Evolutionary conservation across 2,329 filamentous ascomycete genomes (phyloP).

Genomic region (Phialophora expanda): DNA sequence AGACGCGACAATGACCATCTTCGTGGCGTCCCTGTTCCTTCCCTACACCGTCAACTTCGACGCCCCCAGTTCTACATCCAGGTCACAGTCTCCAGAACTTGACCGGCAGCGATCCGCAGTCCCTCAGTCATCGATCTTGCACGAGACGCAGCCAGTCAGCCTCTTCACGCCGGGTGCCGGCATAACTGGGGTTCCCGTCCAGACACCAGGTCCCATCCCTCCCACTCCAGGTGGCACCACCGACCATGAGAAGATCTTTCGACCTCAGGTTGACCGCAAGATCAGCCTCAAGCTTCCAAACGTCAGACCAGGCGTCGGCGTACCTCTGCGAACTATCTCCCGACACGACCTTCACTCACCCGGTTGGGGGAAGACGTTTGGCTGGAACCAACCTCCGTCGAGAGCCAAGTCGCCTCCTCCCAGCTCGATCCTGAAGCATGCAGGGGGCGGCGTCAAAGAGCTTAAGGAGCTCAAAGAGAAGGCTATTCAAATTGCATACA

Average conservation of each 20-base stretch:
- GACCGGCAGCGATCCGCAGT: slow-evolving; percentile 14
- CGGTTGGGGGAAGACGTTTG: slow-evolving; percentile 70
- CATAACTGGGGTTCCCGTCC: slow-evolving; percentile 1
- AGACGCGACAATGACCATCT: slow-evolving; percentile 59
- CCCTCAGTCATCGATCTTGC: slow-evolving; percentile 5
- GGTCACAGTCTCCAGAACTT: slow-evolving; percentile 21
- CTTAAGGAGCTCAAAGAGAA: slow-evolving; percentile 29
- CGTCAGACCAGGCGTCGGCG: slow-evolving; percentile 56
- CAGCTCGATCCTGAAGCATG: slow-evolving; percentile 74
- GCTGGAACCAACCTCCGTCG: slow-evolving; percentile 78
- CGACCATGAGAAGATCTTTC: slow-evolving; percentile 51
- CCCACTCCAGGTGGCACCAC: slow-evolving; percentile 51
- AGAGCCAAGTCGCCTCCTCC: slow-evolving; percentile 75
- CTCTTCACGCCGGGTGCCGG: slow-evolving; percentile 27
- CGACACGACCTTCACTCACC: slow-evolving; percentile 77
- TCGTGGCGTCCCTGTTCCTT: slow-evolving; percentile 72
- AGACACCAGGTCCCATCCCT: slow-evolving; percentile 30
- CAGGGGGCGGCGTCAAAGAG: slow-evolving; percentile 9
- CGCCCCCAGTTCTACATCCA: slow-evolving; percentile 45
- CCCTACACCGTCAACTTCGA: slow-evolving; percentile 92
- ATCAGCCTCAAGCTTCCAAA: slow-evolving; percentile 31
- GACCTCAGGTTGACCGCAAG: slow-evolving; percentile 32
- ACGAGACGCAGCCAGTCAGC: slow-evolving; percentile 24
- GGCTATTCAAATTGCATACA: slow-evolving; percentile 19
- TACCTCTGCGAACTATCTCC: slow-evolving; percentile 58